These are phyloP conservation scores for Ceratopteris richardii DNA, from an alignment of 75 land plant genomes.

Conservation along the genomic window DNA sequence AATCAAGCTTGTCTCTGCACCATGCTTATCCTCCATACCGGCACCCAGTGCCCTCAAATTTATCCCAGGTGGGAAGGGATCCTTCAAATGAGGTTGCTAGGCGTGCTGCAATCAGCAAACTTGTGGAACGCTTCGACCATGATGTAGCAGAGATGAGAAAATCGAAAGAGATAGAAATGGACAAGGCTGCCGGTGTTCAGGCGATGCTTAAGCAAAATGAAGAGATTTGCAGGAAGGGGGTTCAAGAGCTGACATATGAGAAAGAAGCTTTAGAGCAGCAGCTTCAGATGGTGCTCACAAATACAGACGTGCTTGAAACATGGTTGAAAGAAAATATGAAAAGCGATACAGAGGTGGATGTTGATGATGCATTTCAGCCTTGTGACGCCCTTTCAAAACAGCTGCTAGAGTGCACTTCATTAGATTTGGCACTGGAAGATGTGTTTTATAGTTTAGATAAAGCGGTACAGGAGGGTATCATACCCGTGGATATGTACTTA, in stretches of 20 bases:
- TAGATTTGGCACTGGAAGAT: conserved; percentile 86
- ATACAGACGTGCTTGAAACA: conserved; percentile 29
- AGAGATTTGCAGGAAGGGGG: conserved; percentile 16
- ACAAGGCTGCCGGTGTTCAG: conserved; percentile 9
- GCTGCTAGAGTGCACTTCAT: conserved; percentile 62
- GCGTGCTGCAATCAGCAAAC: conserved; percentile 18
- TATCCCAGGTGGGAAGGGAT: conserved; percentile 27
- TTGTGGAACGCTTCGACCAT: conserved; percentile 6
- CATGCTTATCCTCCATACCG: background rate
- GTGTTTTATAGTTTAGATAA: conserved; percentile 62
- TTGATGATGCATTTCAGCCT: conserved; percentile 46
- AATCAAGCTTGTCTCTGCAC: background rate
- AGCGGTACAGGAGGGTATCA: conserved; percentile 31
- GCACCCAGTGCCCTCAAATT: conserved; percentile 8
- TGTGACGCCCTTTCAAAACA: conserved; percentile 74
- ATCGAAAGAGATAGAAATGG: background rate
- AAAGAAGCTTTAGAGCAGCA: conserved; percentile 40
- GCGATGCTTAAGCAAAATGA: conserved; percentile 21
- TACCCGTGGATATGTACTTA: conserved; percentile 29
- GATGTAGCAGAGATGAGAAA: conserved; percentile 3
- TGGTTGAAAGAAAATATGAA: conserved; percentile 43
- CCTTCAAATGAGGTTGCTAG: conserved; percentile 21
- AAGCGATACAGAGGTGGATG: conserved; percentile 5
- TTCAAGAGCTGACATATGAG: conserved; percentile 26
- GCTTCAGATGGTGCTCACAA: conserved; percentile 25